phyloP scores from a whole-genome alignment of 2,329 filamentous ascomycete species.

The Shiraia sp. region DNA sequence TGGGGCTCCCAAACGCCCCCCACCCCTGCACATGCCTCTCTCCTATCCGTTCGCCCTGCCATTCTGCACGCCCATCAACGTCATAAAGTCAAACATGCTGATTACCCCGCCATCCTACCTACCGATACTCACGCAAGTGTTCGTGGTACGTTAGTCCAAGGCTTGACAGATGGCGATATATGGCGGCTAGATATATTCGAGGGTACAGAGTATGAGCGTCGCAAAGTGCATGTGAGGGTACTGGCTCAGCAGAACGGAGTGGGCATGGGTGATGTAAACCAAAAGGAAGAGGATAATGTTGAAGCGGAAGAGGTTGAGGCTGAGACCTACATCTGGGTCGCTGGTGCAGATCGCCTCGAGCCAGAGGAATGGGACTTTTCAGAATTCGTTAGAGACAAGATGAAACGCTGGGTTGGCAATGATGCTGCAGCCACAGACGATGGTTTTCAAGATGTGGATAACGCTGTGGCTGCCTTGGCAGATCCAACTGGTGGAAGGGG shows the following conservation, averaged over 20 bases:
- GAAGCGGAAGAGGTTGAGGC: conserved; percentile 48
- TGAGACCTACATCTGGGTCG: conserved; percentile 58
- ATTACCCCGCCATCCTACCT: conserved; percentile 79
- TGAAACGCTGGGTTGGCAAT: conserved; percentile 60
- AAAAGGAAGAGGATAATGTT: conserved; percentile 29
- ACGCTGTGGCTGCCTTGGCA: conserved; percentile 43
- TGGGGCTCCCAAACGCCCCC: conserved; percentile 62
- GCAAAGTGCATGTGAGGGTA: conserved; percentile 51
- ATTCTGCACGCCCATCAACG: conserved; percentile 75
- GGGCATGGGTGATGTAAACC: conserved; percentile 26
- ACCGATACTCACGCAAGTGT: conserved; percentile 52
- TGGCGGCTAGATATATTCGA: conserved; percentile 80
- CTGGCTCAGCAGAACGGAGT: conserved; percentile 32
- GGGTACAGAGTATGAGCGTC: conserved; percentile 70
- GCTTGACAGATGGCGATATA: conserved; percentile 77
- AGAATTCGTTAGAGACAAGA: conserved; percentile 77
- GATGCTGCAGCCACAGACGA: conserved; percentile 49
- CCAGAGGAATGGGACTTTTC: conserved; percentile 84
- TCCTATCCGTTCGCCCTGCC: conserved; percentile 71
- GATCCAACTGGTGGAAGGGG: conserved; percentile 61
- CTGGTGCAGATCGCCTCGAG: conserved; percentile 60
- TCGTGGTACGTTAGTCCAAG: conserved; percentile 73
- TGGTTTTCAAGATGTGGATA: conserved; percentile 53
- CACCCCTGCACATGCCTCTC: conserved; percentile 52
- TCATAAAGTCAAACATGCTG: conserved; percentile 66